phyloP scores from a whole-genome alignment of 2,329 filamentous ascomycete genomes.

The Cercospora sp. region DNA sequence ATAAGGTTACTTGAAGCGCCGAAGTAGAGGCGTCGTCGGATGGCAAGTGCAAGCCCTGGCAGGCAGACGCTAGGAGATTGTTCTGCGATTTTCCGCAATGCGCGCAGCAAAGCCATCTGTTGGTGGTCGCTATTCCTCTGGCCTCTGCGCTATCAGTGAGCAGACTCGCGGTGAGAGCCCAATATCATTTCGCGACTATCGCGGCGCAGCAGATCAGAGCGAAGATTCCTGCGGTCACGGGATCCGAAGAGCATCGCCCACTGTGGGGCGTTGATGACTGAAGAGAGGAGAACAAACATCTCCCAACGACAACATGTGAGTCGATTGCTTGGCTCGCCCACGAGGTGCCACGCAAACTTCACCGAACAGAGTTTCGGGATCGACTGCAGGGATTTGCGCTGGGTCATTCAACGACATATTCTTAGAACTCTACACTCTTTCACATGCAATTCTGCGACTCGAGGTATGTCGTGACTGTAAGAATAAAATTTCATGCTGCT shows the following conservation, averaged over 20 bases:
- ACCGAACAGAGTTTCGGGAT: slow-evolving; percentile 7
- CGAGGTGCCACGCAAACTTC: not conserved
- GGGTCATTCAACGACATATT: slow-evolving; percentile 4
- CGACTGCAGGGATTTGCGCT: slow-evolving; percentile 12
- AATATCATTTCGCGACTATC: not conserved
- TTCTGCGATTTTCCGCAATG: not conserved
- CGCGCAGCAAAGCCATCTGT: not conserved
- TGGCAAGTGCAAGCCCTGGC: not conserved
- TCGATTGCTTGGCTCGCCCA: not conserved
- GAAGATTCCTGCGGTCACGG: not conserved
- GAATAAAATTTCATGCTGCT: not conserved
- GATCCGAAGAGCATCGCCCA: not conserved
- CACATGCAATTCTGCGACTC: slow-evolving; percentile 2
- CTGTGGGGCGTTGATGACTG: not conserved
- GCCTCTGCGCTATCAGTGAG: slow-evolving; percentile 1
- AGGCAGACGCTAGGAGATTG: not conserved
- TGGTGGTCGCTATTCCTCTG: not conserved
- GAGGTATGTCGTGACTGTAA: not conserved
- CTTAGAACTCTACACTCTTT: not conserved
- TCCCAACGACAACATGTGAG: slow-evolving; percentile 1
- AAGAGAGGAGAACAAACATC: not conserved
- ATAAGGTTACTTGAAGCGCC: slow-evolving; percentile 16
- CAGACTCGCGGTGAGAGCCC: slow-evolving; percentile 2
- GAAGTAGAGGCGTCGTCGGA: slow-evolving; percentile 19
- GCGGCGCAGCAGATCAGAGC: not conserved